Evolutionary conservation across 768 basidiomycete species (phyloP).

Genomic region (Lactarius sp.): DNA sequence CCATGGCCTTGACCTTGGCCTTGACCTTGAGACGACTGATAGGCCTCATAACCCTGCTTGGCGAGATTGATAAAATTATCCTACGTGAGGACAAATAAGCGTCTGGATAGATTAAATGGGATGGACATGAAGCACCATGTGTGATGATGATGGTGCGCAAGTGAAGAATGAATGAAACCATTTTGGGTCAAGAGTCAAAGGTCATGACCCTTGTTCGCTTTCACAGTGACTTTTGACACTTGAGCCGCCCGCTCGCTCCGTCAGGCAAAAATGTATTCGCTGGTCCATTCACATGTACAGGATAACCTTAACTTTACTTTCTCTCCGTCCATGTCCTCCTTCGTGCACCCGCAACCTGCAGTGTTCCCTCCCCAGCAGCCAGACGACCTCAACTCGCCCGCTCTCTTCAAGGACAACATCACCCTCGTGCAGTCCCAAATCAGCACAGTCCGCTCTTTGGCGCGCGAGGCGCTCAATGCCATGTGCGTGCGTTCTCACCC

Average conservation of each 20-base stretch:
- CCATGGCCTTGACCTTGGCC: background rate
- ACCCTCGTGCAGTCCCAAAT: constrained; percentile 18
- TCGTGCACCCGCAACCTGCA: constrained; percentile 6
- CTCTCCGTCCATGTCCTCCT: constrained; percentile 15
- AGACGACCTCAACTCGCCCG: constrained; percentile 23
- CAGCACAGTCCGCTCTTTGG: constrained; percentile 15
- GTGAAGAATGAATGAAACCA: background rate
- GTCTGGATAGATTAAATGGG: background rate
- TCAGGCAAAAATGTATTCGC: background rate
- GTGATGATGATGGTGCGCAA: background rate
- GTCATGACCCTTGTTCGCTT: background rate
- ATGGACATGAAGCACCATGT: background rate
- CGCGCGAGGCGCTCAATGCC: constrained; percentile 20
- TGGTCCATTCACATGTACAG: background rate
- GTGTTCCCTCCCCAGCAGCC: constrained; percentile 14
- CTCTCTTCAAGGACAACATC: constrained; percentile 24
- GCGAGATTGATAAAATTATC: constrained; percentile 67
- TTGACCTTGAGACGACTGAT: constrained; percentile 31
- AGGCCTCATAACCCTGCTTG: constrained; percentile 57
- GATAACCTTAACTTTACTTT: constrained; percentile 15
- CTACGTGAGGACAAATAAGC: constrained; percentile 33
- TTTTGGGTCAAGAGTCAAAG: background rate
- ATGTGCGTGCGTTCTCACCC: constrained; percentile 19
- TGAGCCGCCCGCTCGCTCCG: too few species aligned
- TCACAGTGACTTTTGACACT: background rate